These are phyloP conservation scores for Sideroxylon spinosum DNA, from an alignment of 179 eudicot genomes.

Conservation along the genomic window DNA sequence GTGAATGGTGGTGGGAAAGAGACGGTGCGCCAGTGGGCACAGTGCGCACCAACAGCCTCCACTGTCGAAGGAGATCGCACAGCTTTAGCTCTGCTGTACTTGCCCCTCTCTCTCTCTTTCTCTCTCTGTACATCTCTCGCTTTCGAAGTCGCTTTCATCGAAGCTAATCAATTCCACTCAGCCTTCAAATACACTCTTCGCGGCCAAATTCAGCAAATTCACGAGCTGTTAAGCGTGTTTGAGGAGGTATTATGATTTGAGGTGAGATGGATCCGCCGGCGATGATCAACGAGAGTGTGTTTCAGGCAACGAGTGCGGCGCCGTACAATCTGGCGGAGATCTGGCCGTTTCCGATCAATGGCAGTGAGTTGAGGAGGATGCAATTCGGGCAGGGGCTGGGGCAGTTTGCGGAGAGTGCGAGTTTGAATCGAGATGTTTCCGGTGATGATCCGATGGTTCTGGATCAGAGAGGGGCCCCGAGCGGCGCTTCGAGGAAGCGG, in stretches of 20 bases:
- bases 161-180: not conserved
- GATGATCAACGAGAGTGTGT: constrained; percentile 37
- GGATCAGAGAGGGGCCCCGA: constrained; percentile 34
- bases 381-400: constrained; percentile 29
- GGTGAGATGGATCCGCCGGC: constrained; percentile 48
- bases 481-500: constrained; percentile 45
- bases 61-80: constrained; percentile 32
- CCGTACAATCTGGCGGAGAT: constrained; percentile 64
- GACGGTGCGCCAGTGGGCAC: constrained; percentile 21
- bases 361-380: constrained; percentile 23
- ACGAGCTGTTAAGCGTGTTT: not conserved
- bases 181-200: constrained; percentile 2
- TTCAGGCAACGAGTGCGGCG: constrained; percentile 27
- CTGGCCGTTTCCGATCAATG: constrained; percentile 69
- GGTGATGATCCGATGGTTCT: constrained; percentile 34
- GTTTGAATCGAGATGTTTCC: constrained; percentile 28
- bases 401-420: constrained; percentile 31
- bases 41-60: constrained; percentile 33
- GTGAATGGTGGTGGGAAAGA: constrained; percentile 21
- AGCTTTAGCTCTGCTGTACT: constrained; percentile 13
- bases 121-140: constrained; percentile 10
- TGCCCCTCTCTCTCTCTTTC: not conserved
- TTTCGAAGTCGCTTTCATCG: not conserved
- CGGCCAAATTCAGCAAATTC: not conserved
- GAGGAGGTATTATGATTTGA: constrained; percentile 12